Base-by-base conservation (phyloP, 768 basidiomycete genomes). In the Pholiota molesta region DNA sequence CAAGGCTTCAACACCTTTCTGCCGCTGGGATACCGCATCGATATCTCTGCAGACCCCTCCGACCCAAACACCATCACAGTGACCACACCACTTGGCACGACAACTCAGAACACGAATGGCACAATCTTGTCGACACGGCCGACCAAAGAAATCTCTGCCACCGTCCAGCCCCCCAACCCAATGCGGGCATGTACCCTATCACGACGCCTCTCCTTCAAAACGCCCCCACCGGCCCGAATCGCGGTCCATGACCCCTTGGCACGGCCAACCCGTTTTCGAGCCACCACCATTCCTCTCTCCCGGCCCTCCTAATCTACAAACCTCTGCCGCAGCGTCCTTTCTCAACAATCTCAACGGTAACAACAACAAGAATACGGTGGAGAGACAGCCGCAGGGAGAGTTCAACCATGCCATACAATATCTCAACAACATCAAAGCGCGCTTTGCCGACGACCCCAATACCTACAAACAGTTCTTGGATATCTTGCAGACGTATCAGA, bases 1-100 rank as follows among this genome's bases (percentile, higher is more conserved):
- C 92, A 96, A 74, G 96, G 96, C 21, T 98, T 98, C 86, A 98
- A 99, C 77, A 97, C 96, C 2, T 98, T 98, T 77, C 83, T 98
- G 13, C 96, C 96, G 5, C 84, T 90, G 52, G 96, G 96, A 31
- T 98, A 97, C 77, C 90, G 93, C 62, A 97, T 98, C 72, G 95
- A 97, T 71, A 81, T 89, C 71, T 89, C 89, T 60, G 79, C 78
- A 26, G 90, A 92, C 78, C 87, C 88, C 26, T 73, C 78, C 62
- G 86, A 92, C 71, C 83, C 86, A 21, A 86, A 88, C 72, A 84
- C 83, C 37, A 93, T 94, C 73, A 91, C 86, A 9, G 92, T 94
- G 62, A 94, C 91, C 7, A 94, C 92, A 16, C 92, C 92, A 45
- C 77, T 80, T 64, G 91, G 92, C 47, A 90, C 83, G 1, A 86